Conservation (phyloP, 148 eudicot species). For the Silene conica region DNA sequence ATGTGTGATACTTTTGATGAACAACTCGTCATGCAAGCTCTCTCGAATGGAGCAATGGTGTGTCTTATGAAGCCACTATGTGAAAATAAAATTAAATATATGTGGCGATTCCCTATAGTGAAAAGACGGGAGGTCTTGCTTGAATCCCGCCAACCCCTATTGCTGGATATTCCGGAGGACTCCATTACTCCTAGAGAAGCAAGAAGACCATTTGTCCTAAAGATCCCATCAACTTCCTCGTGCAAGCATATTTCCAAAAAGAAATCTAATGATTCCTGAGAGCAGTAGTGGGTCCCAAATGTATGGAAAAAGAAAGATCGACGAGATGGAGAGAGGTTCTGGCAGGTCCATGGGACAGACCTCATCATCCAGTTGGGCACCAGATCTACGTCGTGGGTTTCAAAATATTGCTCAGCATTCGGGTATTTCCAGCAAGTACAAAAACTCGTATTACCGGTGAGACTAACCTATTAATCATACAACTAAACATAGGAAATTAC, state of each 20-base stretch:
- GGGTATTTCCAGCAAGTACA: constrained; percentile 10
- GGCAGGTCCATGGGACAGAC: constrained; percentile 2
- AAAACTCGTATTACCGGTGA: too few species aligned
- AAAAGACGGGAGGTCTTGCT: not conserved
- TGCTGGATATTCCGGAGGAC: not conserved
- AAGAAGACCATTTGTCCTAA: not conserved
- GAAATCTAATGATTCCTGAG: not conserved
- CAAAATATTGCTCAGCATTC: not conserved
- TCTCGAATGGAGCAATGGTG: not conserved
- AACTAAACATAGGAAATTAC: too few species aligned
- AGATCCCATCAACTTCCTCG: not conserved
- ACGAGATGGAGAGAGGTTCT: not conserved
- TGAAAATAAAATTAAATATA: not conserved
- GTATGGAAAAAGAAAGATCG: not conserved
- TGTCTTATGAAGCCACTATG: not conserved
- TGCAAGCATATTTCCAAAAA: not conserved
- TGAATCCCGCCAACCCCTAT: not conserved
- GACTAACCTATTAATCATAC: too few species aligned
- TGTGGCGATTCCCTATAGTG: not conserved
- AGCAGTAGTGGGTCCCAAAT: not conserved
- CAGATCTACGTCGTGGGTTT: not conserved
- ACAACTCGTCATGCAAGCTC: not conserved
- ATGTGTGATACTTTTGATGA: constrained; percentile 2
- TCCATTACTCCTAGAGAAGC: not conserved
- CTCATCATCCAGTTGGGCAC: not conserved